Evolutionary conservation across 169 alveolate species (phyloP).

Genomic region (Theileria parva): DNA sequence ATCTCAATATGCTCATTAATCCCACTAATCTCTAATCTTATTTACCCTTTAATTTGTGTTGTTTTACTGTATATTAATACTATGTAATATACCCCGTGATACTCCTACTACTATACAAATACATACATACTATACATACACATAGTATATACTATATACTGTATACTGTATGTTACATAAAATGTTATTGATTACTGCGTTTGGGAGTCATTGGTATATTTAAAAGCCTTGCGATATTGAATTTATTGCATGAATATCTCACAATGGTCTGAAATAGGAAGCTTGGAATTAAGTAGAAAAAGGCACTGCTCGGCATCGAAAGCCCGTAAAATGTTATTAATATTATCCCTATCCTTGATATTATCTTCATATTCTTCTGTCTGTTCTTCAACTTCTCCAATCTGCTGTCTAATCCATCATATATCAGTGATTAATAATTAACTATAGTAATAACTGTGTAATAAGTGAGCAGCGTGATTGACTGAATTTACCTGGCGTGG

Average conservation of each 20-base stretch:
- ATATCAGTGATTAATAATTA: no score
- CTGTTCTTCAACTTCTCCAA: conserved; percentile 27
- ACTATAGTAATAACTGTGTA: not conserved
- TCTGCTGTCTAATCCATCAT: not conserved
- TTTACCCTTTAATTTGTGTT: not conserved
- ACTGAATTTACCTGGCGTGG: not conserved
- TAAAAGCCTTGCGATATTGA: conserved; percentile 25
- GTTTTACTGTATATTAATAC: not conserved
- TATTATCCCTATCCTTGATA: conserved; percentile 34
- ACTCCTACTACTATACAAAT: not conserved
- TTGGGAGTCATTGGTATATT: conserved; percentile 31
- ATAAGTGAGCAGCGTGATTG: not conserved
- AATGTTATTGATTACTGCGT: not conserved
- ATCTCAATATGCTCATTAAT: conserved; percentile 65
- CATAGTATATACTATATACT: not conserved
- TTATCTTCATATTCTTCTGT: conserved; percentile 38
- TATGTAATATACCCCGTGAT: not conserved
- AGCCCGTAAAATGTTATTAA: conserved; percentile 37
- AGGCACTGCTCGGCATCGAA: conserved; percentile 57
- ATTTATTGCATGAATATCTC: conserved; percentile 25
- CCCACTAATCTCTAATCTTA: conserved; percentile 38
- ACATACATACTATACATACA: not conserved
- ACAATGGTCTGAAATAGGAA: conserved; percentile 56
- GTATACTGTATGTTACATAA: not conserved
- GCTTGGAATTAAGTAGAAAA: conserved; percentile 58